Conservation (phyloP, 345 rosid species). For the Geranium rotundifolium region DNA sequence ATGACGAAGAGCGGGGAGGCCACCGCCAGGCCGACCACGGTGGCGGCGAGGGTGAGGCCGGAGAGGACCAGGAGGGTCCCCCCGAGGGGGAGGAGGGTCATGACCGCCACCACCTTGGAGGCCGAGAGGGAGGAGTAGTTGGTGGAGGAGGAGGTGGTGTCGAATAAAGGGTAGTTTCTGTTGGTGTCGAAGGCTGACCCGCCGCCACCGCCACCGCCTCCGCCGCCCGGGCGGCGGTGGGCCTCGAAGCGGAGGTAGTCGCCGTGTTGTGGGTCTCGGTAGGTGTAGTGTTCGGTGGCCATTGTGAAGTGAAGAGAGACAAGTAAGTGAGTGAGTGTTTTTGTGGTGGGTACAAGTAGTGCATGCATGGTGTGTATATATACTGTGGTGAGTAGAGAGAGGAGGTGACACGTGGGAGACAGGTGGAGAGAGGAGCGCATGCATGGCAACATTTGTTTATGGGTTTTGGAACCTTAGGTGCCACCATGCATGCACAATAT, state of each 20-base stretch:
- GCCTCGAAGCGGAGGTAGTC: not conserved
- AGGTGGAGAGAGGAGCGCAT: not conserved
- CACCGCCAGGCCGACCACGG: constrained; percentile 59
- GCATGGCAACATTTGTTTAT: not conserved
- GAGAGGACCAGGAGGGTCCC: constrained; percentile 68
- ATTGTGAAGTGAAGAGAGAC: not conserved
- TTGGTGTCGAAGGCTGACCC: too few species aligned
- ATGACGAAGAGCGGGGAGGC: constrained; percentile 76
- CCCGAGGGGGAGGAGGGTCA: constrained; percentile 67
- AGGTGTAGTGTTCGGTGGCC: not conserved
- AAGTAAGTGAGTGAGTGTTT: not conserved
- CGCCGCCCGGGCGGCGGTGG: too few species aligned
- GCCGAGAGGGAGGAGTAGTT: constrained; percentile 13
- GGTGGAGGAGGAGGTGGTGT: too few species aligned
- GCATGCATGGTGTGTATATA: too few species aligned
- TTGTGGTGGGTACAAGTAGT: too few species aligned
- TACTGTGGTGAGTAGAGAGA: not conserved
- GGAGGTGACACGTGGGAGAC: not conserved
- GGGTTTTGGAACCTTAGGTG: not conserved
- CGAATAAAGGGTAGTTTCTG: too few species aligned
- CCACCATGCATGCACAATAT: too few species aligned
- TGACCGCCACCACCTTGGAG: constrained; percentile 62
- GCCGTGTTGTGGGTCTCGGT: not conserved
- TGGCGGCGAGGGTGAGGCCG: constrained; percentile 52
- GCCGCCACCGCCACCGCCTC: too few species aligned